phyloP scores from a whole-genome alignment of 2,329 filamentous ascomycete species.

The Geosmithia putterillii region DNA sequence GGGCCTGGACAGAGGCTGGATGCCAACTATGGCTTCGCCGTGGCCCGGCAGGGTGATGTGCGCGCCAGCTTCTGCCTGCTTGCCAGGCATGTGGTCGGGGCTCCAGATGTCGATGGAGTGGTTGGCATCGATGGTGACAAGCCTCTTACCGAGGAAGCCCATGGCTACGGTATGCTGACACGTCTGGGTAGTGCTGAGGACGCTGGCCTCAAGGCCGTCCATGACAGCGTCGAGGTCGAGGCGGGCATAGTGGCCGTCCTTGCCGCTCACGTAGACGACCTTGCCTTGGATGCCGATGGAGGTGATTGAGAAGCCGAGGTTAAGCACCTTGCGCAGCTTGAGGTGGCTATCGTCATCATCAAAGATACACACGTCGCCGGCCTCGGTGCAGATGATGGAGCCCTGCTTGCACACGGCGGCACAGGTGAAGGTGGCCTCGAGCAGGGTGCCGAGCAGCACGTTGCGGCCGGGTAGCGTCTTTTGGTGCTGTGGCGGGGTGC shows the following conservation, averaged over 20 bases:
- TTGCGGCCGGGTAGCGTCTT: constrained; percentile 77
- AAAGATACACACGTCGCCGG: constrained; percentile 78
- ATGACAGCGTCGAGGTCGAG: constrained; percentile 38
- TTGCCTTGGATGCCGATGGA: constrained; percentile 51
- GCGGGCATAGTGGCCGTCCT: constrained; percentile 44
- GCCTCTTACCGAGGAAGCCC: constrained; percentile 52
- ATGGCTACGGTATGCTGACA: constrained; percentile 48
- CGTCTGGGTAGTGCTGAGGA: constrained; percentile 24
- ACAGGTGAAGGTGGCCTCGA: constrained; percentile 76
- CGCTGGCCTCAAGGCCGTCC: constrained; percentile 21
- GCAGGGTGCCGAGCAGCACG: constrained; percentile 66
- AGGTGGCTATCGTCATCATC: constrained; percentile 65
- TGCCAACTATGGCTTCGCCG: constrained; percentile 58
- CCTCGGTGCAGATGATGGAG: constrained; percentile 76
- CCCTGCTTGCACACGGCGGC: constrained; percentile 61
- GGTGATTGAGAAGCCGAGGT: constrained; percentile 54
- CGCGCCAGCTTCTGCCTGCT: constrained; percentile 21
- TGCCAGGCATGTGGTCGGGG: constrained; percentile 28
- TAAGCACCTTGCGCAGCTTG: constrained; percentile 54
- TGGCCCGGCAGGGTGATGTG: constrained; percentile 49
- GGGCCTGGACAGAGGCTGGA: constrained; percentile 49
- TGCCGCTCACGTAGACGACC: constrained; percentile 57
- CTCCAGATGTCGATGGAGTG: constrained; percentile 62
- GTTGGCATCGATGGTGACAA: constrained; percentile 65
- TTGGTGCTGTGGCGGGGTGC: constrained; percentile 18